Conservation (phyloP, 495 filamentous ascomycete species). For the Parathielavia hyrcaniae region DNA sequence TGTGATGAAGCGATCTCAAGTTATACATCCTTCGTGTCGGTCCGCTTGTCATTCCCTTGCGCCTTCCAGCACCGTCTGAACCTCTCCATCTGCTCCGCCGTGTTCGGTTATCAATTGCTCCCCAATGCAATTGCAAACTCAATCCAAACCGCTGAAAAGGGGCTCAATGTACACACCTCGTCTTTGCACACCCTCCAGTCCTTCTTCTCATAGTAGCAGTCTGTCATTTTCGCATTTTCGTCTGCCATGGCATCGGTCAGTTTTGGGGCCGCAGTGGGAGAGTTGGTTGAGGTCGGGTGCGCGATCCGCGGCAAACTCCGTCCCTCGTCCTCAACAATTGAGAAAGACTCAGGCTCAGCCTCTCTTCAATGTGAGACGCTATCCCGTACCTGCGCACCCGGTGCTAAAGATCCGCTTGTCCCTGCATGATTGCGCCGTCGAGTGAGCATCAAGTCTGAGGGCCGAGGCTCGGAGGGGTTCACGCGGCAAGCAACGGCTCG, state of each 20-base stretch:
- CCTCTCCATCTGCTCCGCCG: constrained; percentile 67
- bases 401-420: constrained; percentile 98
- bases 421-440: constrained; percentile 29
- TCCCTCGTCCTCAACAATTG: not conserved
- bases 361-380: not conserved
- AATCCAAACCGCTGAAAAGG: not conserved
- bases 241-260: constrained; percentile 42
- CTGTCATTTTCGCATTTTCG: constrained; percentile 85
- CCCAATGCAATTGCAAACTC: constrained; percentile 17
- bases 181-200: constrained; percentile 88
- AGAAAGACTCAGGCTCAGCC: not conserved
- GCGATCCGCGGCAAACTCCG: constrained; percentile 8
- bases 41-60: constrained; percentile 81
- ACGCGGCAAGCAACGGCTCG: constrained; percentile 6
- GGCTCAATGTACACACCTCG: constrained; percentile 57
- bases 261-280: not conserved
- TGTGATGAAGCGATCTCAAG: not conserved
- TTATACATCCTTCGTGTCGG: constrained; percentile 58
- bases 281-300: not conserved
- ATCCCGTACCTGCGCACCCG: constrained; percentile 69
- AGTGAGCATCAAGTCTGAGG: constrained; percentile 12
- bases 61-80: constrained; percentile 92
- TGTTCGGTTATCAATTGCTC: constrained; percentile 12
- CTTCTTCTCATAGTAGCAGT: constrained; percentile 94
- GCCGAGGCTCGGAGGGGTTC: not conserved